These are phyloP conservation scores for Helicostylum pulchrum DNA, from an alignment of 192 early-diverging fungal genomes.

Conservation along the genomic window DNA sequence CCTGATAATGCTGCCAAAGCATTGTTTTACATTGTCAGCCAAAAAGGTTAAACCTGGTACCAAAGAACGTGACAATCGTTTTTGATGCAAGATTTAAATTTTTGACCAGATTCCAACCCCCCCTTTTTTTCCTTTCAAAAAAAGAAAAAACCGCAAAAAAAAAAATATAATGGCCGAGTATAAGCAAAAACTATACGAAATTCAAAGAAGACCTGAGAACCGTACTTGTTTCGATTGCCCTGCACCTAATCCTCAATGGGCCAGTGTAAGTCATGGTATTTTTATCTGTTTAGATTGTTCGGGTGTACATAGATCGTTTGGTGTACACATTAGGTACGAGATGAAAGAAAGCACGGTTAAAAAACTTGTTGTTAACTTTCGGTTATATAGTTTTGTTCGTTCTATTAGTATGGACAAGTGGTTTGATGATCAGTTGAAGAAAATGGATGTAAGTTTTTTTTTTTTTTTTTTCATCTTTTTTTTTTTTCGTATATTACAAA, in stretches of 20 bases:
- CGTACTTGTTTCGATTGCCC: constrained; percentile 88
- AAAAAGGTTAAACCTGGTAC: no score
- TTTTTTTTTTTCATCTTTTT: neutral
- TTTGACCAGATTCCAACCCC: no score
- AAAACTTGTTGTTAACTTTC: neutral
- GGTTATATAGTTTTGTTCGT: constrained; percentile 83
- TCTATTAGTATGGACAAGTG: constrained; percentile 99
- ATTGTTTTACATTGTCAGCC: no score
- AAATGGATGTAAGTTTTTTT: constrained; percentile 69
- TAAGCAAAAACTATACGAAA: constrained; percentile 58
- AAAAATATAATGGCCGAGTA: constrained; percentile 43
- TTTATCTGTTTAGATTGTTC: constrained; percentile 97
- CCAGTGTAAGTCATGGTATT: constrained; percentile 87
- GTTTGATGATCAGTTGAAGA: constrained; percentile 90
- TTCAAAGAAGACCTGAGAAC: constrained; percentile 55
- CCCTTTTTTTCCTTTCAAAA: no score
- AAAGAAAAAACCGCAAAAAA: no score
- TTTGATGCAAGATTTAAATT: no score
- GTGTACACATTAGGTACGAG: constrained; percentile 65
- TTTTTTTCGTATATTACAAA: neutral
- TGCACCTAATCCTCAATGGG: constrained; percentile 85
- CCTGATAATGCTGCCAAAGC: no score
- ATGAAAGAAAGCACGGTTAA: neutral
- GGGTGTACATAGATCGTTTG: constrained; percentile 82
- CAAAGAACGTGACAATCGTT: no score